Base-by-base conservation (phyloP, 805 yeast species). In the Hanseniaspora thailandica region DNA sequence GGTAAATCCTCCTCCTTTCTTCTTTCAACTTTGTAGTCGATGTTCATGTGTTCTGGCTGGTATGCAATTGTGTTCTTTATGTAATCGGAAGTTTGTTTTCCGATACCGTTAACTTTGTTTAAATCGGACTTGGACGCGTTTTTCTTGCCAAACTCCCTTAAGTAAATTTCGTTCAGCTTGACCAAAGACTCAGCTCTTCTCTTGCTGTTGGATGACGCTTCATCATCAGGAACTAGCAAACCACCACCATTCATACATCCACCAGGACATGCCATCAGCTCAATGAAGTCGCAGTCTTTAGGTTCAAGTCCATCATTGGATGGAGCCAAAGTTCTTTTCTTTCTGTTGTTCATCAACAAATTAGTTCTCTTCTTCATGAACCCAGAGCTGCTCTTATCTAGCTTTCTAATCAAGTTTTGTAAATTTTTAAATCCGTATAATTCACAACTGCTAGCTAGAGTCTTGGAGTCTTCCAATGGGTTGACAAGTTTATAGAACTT, bases 241-340 rank as follows among this genome's bases (percentile, higher is more conserved):
- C 98, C 98, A 22, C 98, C 97, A 10, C 98, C 98, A 62, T 90
- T 93, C 54, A 89, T 85, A 63, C 97, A 93, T 1, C 98, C 98
- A 28, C 86, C 88, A 5, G 98, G 98, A 66, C 98, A 93, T 0
- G 98, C 98, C 96, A 88, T 90, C 44, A 93, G 84, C 62, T 93
- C 98, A 5, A 90, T 85, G 59, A 84, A 86, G 57, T 86, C 93
- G 59, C 85, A 81, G 39, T 70, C 72, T 31, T 76, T 66, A 0
- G 90, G 84, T 55, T 85, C 89, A 81, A 1, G 59, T 70, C 12
- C 48, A 10, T 23, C 25, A 4, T 19, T 34, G n/a, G 15, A 9
- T n/a, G 23, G 20, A 34, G 8, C 13, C 15, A 26, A 15, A 30
- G 23, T 7, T 30, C 44, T 47, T 22, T 40, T 47, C 30, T 30